Base-by-base conservation (phyloP, 768 basidiomycete genomes). In the Xerocomellus amylosporus region DNA sequence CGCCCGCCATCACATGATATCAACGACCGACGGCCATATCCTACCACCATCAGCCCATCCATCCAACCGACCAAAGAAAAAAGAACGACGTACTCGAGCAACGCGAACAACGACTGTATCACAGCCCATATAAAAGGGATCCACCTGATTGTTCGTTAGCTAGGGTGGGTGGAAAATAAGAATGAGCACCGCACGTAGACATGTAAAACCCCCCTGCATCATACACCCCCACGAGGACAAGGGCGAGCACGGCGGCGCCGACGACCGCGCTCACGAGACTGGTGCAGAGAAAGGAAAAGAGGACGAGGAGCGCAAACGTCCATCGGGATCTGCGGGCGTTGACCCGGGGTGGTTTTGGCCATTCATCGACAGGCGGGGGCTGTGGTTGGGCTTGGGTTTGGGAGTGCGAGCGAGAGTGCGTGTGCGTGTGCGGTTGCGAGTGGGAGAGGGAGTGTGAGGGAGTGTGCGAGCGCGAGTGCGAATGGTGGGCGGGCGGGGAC, bases 1-100 rank as follows among this genome's bases (percentile, higher is more conserved):
- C 30, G 30, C 10, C 10, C 30, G 2, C 30, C 10, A 30, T 30
- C 20, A 77, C 19, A 77, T 72, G 46, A 76, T 71, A 30, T 77
- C 75, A 22, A 78, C 66, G 31, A 77, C 61, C 19, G 75, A 70
- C 13, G 76, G 76, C 76, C 77, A 78, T 54, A 77, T 61, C 40
- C 76, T 77, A 36, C 41, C n/a, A 10, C 8, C 33, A 24, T 63
- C 22, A 56, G 51, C 22, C 33, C 19, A 20, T 2, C 6, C 33
- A 34, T 15, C 14, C 33, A 34, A 7, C 2, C 31, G 6, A 5
- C 6, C 20, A 7, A 36, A 22, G 17, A 36, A 28, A 19, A 38
- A 36, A 36, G 45, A 5, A 10, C 14, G 37, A 46, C 59, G 1
- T 44, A 38, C 37, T 71, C 75, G 28, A 78, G 69, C 50, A 77